Evolutionary conservation across 192 early-diverging fungal genomes (phyloP).

Genomic region (Coemansia sp.): DNA sequence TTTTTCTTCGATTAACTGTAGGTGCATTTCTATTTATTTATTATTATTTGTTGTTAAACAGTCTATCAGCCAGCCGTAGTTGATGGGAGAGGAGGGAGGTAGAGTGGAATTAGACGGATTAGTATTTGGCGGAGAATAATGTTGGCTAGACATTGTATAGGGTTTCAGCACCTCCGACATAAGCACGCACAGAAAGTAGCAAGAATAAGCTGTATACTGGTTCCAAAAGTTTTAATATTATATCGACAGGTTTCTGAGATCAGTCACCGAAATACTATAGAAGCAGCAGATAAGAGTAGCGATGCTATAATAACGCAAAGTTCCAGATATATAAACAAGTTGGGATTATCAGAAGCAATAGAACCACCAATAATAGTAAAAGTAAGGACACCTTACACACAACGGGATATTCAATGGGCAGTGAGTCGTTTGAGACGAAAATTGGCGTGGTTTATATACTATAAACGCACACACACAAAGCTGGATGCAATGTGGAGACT

Average conservation of each 20-base stretch:
- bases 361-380: slow-evolving; percentile 30
- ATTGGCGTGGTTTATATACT: slow-evolving; percentile 24
- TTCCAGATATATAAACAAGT: slow-evolving; percentile 8
- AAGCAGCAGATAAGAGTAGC: not conserved
- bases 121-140: slow-evolving; percentile 8
- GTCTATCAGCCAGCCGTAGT: not conserved
- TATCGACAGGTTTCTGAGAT: not conserved
- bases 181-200: slow-evolving; percentile 7
- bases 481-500: slow-evolving; percentile 39
- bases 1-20: not conserved
- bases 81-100: not conserved
- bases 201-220: not conserved
- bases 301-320: slow-evolving; percentile 8
- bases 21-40: not conserved
- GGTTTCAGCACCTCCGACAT: slow-evolving; percentile 5
- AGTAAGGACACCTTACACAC: slow-evolving; percentile 9
- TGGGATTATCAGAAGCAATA: not conserved
- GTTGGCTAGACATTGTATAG: slow-evolving; percentile 9
- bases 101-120: not conserved
- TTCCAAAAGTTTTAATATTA: not conserved
- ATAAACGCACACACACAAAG: slow-evolving; percentile 19
- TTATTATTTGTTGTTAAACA: not conserved
- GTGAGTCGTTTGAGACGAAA: slow-evolving; percentile 23
- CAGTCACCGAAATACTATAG: not conserved
- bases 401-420: slow-evolving; percentile 18